Evolutionary conservation across 768 basidiomycete genomes (phyloP), one percentile per base, ranked within the genome.

Genomic region (Hericium coralloides): DNA sequence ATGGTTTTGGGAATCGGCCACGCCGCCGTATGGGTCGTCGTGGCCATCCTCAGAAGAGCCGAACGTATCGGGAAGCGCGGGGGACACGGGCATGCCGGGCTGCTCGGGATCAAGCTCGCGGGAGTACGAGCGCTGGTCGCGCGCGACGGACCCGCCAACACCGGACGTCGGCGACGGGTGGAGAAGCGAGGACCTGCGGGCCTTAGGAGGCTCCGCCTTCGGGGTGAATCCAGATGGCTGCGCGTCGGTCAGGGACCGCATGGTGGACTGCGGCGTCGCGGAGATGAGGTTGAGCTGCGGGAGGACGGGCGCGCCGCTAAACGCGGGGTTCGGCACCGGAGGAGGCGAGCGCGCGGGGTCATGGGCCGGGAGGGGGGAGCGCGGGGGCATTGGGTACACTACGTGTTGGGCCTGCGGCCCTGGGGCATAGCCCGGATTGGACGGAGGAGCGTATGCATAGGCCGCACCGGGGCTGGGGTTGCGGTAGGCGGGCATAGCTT

Each of bases 31-130:
- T 39, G 25, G 12, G 41, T 25, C n/a, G 1, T 15, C 43, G 7
- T 25, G n/a, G 12, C 31, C 17, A 14, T 9, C 22, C 53, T 52
- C 36, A 26, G 31, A 20, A n/a, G 22, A 25, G 9, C 66, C 65
- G 59, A 66, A 66, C 61, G 62, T 52, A 14, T 63, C 64, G 12
- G 63, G 65, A 43, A 67, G 55, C 41, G 57, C 55, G 12, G 58
- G 57, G 26, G 57, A 26, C 6, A 57, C 57, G 14, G 65, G 63
- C 49, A 60, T 14, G 45, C 31, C 49, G 48, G 63, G 63, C 47
- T 59, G 49, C 18, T 25, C 38, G 20, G 60, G 64, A 31, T 64
- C 63, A n/a, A 65, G 54, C 54, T 49, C 49, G 41, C 58, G 48
- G 25, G 61, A 52, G 20, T 62, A 53, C 39, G 55, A 55, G 49